These are phyloP conservation scores for Apium graveolens DNA, from an alignment of 129 eudicot species.

Conservation along the genomic window DNA sequence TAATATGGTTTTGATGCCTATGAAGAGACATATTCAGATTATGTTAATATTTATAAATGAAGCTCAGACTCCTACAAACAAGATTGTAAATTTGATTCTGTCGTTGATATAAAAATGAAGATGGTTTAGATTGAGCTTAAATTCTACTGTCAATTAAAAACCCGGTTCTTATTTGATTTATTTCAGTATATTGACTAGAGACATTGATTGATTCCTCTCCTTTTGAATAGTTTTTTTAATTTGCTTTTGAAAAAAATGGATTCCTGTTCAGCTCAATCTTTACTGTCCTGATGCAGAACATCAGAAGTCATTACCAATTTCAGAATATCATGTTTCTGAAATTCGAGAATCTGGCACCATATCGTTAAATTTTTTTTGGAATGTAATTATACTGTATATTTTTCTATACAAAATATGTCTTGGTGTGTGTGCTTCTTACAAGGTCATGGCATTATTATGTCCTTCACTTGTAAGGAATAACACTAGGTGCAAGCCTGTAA, in stretches of 20 bases:
- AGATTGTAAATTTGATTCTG: too few relatives aligned
- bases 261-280: neutral
- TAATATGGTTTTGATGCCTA: neutral
- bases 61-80: too few relatives aligned
- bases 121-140: too few relatives aligned
- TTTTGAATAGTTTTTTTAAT: neutral
- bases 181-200: neutral
- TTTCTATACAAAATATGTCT: neutral
- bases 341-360: conserved; percentile 7
- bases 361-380: neutral
- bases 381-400: neutral
- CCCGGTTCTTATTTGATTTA: conserved; percentile 2
- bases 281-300: neutral
- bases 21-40: too few relatives aligned
- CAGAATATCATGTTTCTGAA: neutral
- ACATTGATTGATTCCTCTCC: neutral
- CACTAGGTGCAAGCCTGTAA: neutral
- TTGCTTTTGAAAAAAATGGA: neutral
- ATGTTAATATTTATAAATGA: too few relatives aligned
- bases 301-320: neutral
- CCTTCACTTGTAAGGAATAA: conserved; percentile 1
- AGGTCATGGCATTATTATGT: conserved; percentile 2
- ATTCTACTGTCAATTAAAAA: too few relatives aligned
- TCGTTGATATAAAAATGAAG: too few relatives aligned
- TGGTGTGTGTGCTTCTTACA: conserved; percentile 2